These are phyloP conservation scores for Puccinia coronata DNA, from an alignment of 1,284 basidiomycete genomes.

Conservation along the genomic window DNA sequence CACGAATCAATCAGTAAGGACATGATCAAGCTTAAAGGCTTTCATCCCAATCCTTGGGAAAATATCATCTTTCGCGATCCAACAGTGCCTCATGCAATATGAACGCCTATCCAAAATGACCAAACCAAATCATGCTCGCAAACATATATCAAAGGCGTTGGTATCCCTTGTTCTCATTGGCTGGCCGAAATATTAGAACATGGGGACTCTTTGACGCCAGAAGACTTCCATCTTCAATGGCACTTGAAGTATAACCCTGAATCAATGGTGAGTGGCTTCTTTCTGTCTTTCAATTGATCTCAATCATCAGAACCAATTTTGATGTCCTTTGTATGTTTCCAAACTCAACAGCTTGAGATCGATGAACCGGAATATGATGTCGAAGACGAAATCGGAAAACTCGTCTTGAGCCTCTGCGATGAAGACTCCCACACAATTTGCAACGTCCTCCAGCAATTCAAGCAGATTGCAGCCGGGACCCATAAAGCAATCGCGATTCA, in stretches of 20 bases:
- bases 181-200: not conserved
- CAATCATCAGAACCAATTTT: not conserved
- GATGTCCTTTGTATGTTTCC: not conserved
- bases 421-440: not conserved
- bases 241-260: too few species aligned
- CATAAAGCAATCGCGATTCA: not conserved
- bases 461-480: not conserved
- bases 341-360: too few species aligned
- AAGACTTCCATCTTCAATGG: not conserved
- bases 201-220: not conserved
- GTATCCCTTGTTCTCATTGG: constrained; percentile 4
- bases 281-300: not conserved
- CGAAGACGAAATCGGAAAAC: too few species aligned
- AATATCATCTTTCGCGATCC: too few species aligned
- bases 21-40: too few species aligned
- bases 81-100: too few species aligned
- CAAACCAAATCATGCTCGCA: not conserved
- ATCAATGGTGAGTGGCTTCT: not conserved
- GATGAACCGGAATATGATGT: too few species aligned
- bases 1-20: too few species aligned
- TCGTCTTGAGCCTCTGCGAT: too few species aligned
- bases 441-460: not conserved
- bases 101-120: not conserved
- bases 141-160: not conserved
- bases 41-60: too few species aligned